Percentiles rank a stretch among this genome's conserved stretches.
These are phyloP conservation scores for Neurospora sp. DNA, from an alignment of 495 filamentous ascomycete genomes.

Conservation along the genomic window DNA sequence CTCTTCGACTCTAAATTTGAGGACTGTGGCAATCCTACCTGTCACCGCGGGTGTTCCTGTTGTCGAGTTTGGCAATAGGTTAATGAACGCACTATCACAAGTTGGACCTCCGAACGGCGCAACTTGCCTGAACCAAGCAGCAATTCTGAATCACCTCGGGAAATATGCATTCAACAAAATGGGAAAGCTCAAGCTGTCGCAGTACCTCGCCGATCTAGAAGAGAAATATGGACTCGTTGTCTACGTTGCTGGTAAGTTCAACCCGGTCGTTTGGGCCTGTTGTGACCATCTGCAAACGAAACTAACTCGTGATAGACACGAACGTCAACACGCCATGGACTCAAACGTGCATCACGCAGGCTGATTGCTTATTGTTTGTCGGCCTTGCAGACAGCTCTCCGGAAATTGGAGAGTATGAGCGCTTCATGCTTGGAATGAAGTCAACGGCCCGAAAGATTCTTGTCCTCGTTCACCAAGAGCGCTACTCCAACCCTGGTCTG, in stretches of 20 bases:
- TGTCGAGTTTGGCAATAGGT: constrained; percentile 84
- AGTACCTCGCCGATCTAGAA: constrained; percentile 93
- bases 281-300: constrained; percentile 4
- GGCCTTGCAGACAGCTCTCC: constrained; percentile 86
- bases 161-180: constrained; percentile 94
- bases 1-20: constrained; percentile 81
- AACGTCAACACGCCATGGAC: constrained; percentile 96
- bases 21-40: constrained; percentile 86
- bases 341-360: constrained; percentile 92
- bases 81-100: constrained; percentile 78
- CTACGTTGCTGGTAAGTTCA: constrained; percentile 72
- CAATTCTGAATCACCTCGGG: constrained; percentile 87
- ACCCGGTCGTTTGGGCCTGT: not conserved
- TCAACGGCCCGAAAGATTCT: constrained; percentile 92
- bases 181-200: constrained; percentile 91
- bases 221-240: constrained; percentile 94
- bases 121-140: constrained; percentile 84
- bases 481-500: constrained; percentile 74
- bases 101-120: constrained; percentile 83
- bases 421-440: constrained; percentile 92
- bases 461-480: constrained; percentile 84
- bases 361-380: constrained; percentile 88
- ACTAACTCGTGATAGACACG: constrained; percentile 49
- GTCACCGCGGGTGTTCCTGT: constrained; percentile 89
- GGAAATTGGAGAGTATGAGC: constrained; percentile 87